A percentile compares a stretch with the other conserved stretches of the same genome.
Evolutionary conservation across 2,329 filamentous ascomycete genomes (phyloP).

Genomic region (Fusarium pseudoanthophilum): DNA sequence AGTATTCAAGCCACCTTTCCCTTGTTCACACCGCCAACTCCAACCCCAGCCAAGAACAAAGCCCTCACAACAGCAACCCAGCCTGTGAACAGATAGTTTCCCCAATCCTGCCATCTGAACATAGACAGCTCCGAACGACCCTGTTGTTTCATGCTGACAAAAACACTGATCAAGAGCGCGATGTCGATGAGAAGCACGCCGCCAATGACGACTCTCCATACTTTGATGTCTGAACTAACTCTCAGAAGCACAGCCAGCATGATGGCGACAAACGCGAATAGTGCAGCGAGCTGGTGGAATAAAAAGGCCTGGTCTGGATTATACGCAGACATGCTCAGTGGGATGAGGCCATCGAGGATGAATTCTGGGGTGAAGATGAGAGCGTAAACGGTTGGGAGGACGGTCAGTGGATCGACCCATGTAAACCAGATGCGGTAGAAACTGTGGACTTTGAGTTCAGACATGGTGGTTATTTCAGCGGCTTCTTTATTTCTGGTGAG

Average conservation of each 20-base stretch:
- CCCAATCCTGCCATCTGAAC: slow-evolving; percentile 36
- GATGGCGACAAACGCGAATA: slow-evolving; percentile 33
- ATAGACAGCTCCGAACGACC: slow-evolving; percentile 2
- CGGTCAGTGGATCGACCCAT: slow-evolving; percentile 30
- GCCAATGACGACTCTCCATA: slow-evolving; percentile 34
- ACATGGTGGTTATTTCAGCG: background rate
- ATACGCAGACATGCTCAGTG: slow-evolving; percentile 16
- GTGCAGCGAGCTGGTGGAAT: slow-evolving; percentile 37
- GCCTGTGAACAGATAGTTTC: slow-evolving; percentile 26
- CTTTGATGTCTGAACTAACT: slow-evolving; percentile 27
- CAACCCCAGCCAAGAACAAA: slow-evolving; percentile 35
- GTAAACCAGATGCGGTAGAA: slow-evolving; percentile 44
- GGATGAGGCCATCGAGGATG: slow-evolving; percentile 35
- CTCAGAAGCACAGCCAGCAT: slow-evolving; percentile 22
- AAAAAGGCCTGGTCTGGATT: slow-evolving; percentile 39
- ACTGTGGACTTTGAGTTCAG: background rate
- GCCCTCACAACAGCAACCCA: slow-evolving; percentile 26
- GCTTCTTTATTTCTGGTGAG: background rate
- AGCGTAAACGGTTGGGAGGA: slow-evolving; percentile 25
- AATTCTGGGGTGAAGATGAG: slow-evolving; percentile 29
- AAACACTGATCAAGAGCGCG: slow-evolving; percentile 27
- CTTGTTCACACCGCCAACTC: slow-evolving; percentile 13
- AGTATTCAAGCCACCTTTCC: slow-evolving; percentile 13
- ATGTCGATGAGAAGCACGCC: slow-evolving; percentile 36
- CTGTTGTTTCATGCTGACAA: slow-evolving; percentile 34